These are phyloP conservation scores for Sclerotinia nivalis DNA, from an alignment of 2,329 filamentous ascomycete species.

Conservation along the genomic window DNA sequence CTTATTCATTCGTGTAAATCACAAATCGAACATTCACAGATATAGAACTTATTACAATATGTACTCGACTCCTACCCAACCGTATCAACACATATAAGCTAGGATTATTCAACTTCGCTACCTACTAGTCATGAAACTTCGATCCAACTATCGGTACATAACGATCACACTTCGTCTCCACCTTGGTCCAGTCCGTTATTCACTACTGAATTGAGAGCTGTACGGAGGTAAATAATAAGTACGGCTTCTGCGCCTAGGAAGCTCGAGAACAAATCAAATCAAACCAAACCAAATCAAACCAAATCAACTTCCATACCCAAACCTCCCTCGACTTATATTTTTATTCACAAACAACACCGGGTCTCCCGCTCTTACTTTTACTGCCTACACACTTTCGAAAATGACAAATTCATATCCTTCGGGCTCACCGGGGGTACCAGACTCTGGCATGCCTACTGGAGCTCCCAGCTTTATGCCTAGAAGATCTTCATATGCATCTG, in stretches of 20 bases:
- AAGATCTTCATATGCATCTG: constrained; percentile 62
- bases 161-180: constrained; percentile 6
- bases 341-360: background rate
- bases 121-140: constrained; percentile 6
- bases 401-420: constrained; percentile 40
- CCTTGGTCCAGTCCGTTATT: background rate
- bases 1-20: background rate
- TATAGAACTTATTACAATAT: background rate
- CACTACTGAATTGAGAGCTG: constrained; percentile 12
- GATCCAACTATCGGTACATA: constrained; percentile 9
- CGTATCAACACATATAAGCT: background rate
- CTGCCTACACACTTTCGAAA: constrained; percentile 16
- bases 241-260: background rate
- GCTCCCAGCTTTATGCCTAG: constrained; percentile 47
- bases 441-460: constrained; percentile 41
- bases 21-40: constrained; percentile 1
- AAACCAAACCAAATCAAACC: background rate
- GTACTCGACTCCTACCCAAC: background rate
- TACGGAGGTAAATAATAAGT: background rate
- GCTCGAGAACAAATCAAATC: background rate
- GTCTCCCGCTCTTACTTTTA: background rate
- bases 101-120: background rate
- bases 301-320: background rate
- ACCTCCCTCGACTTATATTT: background rate
- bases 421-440: constrained; percentile 39